A percentile compares a stretch with the other conserved stretches of the same genome.
Conservation (phyloP, 2,329 filamentous ascomycete species). For the Diaporthe amygdali region DNA sequence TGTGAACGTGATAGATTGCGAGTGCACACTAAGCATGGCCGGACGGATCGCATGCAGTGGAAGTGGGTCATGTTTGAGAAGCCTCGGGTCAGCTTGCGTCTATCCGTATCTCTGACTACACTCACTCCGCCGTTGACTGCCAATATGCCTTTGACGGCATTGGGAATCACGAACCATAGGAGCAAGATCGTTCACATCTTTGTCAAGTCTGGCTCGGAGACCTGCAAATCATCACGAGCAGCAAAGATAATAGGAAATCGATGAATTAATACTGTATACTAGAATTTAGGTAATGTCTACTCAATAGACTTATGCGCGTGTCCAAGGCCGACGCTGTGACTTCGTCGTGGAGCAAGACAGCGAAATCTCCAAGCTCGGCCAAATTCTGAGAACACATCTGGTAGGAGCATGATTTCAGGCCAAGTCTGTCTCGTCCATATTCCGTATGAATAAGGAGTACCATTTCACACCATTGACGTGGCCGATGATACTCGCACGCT, state of each 20-base stretch:
- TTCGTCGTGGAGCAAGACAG: neutral
- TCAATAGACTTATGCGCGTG: no score
- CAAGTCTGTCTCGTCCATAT: constrained; percentile 43
- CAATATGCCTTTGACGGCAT: no score
- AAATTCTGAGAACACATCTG: neutral
- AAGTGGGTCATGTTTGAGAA: no score
- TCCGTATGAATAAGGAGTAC: constrained; percentile 45
- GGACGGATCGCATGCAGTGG: no score
- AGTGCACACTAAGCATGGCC: no score
- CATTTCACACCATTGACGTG: constrained; percentile 43
- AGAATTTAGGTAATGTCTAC: neutral
- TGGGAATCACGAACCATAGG: no score
- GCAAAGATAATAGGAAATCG: neutral
- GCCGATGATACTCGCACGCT: constrained; percentile 40
- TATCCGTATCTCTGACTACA: no score
- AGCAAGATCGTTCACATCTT: no score
- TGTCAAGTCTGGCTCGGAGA: neutral
- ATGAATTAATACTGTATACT: neutral
- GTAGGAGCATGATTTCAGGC: neutral
- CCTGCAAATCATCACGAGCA: neutral
- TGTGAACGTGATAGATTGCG: neutral
- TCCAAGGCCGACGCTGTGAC: no score
- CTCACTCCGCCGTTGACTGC: no score
- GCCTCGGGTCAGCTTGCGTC: no score
- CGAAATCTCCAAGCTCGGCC: neutral